These are phyloP conservation scores for Spinacia oleracea DNA, from an alignment of 179 eudicot species.

Conservation along the genomic window DNA sequence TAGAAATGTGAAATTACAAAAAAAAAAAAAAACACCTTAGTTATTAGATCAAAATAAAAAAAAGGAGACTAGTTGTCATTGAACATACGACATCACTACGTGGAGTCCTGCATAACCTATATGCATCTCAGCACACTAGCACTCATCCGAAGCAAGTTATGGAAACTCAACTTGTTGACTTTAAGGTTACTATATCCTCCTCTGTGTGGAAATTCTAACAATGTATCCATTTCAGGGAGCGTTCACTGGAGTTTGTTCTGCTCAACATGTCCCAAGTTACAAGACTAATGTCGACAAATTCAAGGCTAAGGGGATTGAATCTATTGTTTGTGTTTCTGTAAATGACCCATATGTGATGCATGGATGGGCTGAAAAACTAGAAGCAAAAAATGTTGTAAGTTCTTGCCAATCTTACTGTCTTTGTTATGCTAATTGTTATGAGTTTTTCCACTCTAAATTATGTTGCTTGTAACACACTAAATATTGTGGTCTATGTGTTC, in stretches of 20 bases:
- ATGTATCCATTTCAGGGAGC: conserved; percentile 63
- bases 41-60: no score
- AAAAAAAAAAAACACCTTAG: no score
- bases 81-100: no score
- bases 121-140: no score
- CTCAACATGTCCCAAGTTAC: conserved; percentile 95
- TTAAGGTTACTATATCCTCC: no score
- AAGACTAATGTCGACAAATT: conserved; percentile 81
- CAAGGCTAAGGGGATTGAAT: conserved; percentile 83
- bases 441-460: not conserved
- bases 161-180: no score
- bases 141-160: no score
- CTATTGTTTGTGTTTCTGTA: conserved; percentile 83
- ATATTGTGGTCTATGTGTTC: not conserved
- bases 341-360: conserved; percentile 91
- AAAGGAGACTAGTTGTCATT: no score
- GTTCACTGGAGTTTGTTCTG: conserved; percentile 91
- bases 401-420: not conserved
- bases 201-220: not conserved
- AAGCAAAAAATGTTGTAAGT: conserved; percentile 84
- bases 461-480: not conserved
- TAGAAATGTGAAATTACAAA: no score
- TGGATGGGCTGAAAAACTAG: conserved; percentile 98
- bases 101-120: no score
- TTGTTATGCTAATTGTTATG: not conserved